phyloP scores from a whole-genome alignment of 345 rosid genomes.

The Gossypium longicalyx region DNA sequence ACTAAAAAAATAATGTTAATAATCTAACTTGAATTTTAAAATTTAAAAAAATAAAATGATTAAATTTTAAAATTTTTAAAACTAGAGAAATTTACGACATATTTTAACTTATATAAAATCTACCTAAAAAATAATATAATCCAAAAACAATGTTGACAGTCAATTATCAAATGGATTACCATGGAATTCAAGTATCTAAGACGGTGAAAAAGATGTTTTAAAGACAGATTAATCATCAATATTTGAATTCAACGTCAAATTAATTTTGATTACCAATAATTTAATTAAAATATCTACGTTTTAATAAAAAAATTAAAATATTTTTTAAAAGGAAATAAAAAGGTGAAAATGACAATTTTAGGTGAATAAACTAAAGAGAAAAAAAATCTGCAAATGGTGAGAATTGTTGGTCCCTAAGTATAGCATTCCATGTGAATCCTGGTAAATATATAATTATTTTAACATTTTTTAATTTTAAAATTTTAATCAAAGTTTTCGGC shows the following conservation, averaged over 20 bases:
- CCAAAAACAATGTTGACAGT: neutral
- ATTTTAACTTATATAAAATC: too few species aligned
- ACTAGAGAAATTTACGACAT: too few species aligned
- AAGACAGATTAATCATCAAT: neutral
- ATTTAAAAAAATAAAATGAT: too few species aligned
- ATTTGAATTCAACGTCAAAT: neutral
- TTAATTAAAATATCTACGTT: neutral
- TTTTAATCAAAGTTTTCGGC: slow-evolving; percentile 7
- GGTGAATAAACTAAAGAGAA: neutral
- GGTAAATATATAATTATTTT: neutral
- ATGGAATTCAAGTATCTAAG: neutral
- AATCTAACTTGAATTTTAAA: too few species aligned
- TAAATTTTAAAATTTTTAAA: too few species aligned
- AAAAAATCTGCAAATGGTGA: neutral
- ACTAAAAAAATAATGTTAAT: too few species aligned
- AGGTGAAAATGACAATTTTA: neutral
- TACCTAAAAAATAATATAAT: neutral
- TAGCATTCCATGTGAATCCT: slow-evolving; percentile 18
- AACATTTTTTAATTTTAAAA: neutral
- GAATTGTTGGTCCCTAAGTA: slow-evolving; percentile 11
- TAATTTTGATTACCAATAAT: too few species aligned
- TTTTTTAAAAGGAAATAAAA: too few species aligned
- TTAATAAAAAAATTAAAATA: too few species aligned
- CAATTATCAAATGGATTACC: neutral
- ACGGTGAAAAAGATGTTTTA: neutral